Percentiles rank a stretch among this genome's conserved stretches.
Conservation (phyloP, 768 basidiomycete genomes). For the Ramaria sp. region DNA sequence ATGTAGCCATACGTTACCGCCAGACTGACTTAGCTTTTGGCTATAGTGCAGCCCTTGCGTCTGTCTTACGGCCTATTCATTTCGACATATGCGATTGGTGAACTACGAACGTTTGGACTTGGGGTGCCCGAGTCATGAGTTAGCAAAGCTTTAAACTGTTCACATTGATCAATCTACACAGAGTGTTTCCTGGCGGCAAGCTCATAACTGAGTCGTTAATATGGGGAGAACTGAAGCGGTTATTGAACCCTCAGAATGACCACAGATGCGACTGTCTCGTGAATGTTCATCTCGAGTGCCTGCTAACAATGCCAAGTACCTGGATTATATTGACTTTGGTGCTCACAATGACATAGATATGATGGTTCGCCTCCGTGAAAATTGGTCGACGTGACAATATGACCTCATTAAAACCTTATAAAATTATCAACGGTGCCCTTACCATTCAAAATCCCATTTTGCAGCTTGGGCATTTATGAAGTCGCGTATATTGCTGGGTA, state of each 20-base stretch:
- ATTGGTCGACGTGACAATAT: slow-evolving; percentile 15
- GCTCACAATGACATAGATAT: slow-evolving; percentile 53
- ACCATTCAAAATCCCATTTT: slow-evolving; percentile 46
- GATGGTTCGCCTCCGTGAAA: slow-evolving; percentile 16
- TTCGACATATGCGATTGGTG: slow-evolving; percentile 44
- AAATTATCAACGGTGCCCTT: slow-evolving; percentile 40
- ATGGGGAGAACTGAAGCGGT: not conserved
- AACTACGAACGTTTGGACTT: slow-evolving; percentile 41
- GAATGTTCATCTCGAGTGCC: slow-evolving; percentile 39
- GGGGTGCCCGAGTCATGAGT: slow-evolving; percentile 44
- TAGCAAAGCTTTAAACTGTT: not conserved
- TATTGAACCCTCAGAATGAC: slow-evolving; percentile 29
- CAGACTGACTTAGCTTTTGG: slow-evolving; percentile 35
- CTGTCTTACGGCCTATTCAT: slow-evolving; percentile 35
- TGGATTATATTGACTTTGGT: slow-evolving; percentile 33
- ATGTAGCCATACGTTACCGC: slow-evolving; percentile 46
- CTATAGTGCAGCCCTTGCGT: slow-evolving; percentile 33
- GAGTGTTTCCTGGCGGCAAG: slow-evolving; percentile 37
- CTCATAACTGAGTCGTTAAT: not conserved
- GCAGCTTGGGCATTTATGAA: slow-evolving; percentile 51
- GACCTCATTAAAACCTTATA: slow-evolving; percentile 4
- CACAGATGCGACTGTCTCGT: slow-evolving; percentile 35
- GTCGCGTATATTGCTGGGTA: slow-evolving; percentile 42
- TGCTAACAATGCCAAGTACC: slow-evolving; percentile 29
- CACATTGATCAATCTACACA: slow-evolving; percentile 9